A percentile compares a stretch with the other conserved stretches of the same genome.
Evolutionary conservation across 805 yeast genomes (phyloP).

Genomic region (Nakazawaea laoshanensis): DNA sequence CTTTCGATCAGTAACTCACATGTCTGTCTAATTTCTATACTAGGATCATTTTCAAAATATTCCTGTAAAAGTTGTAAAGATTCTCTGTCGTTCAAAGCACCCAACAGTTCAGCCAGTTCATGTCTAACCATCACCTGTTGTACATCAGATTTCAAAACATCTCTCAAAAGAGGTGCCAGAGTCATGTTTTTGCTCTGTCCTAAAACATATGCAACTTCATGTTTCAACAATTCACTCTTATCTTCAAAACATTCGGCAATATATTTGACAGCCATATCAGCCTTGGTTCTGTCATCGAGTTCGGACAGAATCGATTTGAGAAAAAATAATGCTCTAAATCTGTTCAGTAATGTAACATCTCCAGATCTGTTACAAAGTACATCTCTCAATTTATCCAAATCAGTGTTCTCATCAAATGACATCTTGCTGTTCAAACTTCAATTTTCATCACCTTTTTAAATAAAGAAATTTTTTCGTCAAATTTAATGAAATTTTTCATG

Average conservation of each 20-base stretch:
- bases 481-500: too few species aligned
- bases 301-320: constrained; percentile 82
- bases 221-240: constrained; percentile 84
- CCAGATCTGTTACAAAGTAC: constrained; percentile 60
- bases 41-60: constrained; percentile 64
- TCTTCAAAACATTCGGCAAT: constrained; percentile 80
- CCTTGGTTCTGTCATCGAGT: constrained; percentile 39
- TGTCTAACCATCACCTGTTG: constrained; percentile 98
- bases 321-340: constrained; percentile 93
- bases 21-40: constrained; percentile 85
- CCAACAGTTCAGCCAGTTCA: constrained; percentile 98
- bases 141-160: constrained; percentile 50
- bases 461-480: too few species aligned
- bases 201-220: constrained; percentile 93
- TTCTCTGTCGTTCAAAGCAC: constrained; percentile 81
- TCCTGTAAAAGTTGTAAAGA: constrained; percentile 60
- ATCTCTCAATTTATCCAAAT: constrained; percentile 64
- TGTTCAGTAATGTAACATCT: constrained; percentile 63
- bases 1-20: constrained; percentile 96
- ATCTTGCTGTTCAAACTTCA: too few species aligned
- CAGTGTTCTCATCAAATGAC: constrained; percentile 18
- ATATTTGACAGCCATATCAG: constrained; percentile 64
- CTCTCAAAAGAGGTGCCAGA: constrained; percentile 70
- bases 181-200: constrained; percentile 87
- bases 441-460: too few species aligned